Base-by-base conservation (phyloP, 2,329 filamentous ascomycete species). In the Cryoendolithus antarcticus region DNA sequence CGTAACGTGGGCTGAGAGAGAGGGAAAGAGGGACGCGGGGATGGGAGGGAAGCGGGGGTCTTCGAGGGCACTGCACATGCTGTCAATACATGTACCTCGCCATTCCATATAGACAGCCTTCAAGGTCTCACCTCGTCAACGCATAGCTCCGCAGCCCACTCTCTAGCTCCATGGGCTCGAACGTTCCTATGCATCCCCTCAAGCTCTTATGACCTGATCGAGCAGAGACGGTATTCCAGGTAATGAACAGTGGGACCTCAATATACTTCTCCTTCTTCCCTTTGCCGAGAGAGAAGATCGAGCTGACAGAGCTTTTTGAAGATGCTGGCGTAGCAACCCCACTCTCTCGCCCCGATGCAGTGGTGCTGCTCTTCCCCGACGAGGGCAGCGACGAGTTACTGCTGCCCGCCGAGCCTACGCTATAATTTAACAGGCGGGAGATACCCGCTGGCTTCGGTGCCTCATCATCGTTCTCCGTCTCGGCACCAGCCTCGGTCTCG, bases 141-240 rank as follows among this genome's bases (percentile, higher is more conserved):
- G 88, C 82, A 62, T 95, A 96, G 44, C 76, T 77, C 38, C 76
- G 68, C 32, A 98, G 66, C 3, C 86, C 88, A 1, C 74, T 62
- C 21, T 77, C 70, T 9, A 98, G 73, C 36, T 81, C 75, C 53
- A 84, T 76, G 2, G 78, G 61, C 54, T 88, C 82, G 55, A 96
- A 98, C 2, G 89, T 98, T 50, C 91, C 91, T 57, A 98, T 96
- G 68, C 91, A 98, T 43, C 91, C 91, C 43, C 91, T 80, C 32
- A 98, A 74, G 15, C 72, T 74, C 57, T 80, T 78, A 47, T 76
- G 64, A 21, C 76, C 73, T 38, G 59, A 66, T 12, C 67, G 61
- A 9, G 34, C 4, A 6, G 73, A 76, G 39, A 86, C 51, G 0
- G 75, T 85, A 64, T 95, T 93, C 88, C 89, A 96, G 6, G 88